These are phyloP conservation scores for Aspergillus texensis DNA, from an alignment of 2,329 filamentous ascomycete genomes.

Conservation along the genomic window DNA sequence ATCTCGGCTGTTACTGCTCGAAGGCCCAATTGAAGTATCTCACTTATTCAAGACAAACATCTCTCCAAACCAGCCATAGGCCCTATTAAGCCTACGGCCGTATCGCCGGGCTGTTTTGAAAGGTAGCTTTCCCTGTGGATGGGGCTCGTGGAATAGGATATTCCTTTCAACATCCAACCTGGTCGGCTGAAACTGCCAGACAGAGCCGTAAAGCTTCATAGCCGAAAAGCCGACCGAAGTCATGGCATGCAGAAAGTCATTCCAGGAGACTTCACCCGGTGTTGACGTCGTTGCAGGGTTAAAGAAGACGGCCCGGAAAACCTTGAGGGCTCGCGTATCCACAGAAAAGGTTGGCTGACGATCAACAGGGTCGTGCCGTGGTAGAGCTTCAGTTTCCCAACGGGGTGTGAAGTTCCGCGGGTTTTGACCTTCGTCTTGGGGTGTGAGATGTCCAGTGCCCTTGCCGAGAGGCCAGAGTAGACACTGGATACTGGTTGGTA, in stretches of 20 bases:
- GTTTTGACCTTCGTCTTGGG: not conserved
- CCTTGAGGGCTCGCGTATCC: constrained; percentile 42
- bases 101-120: not conserved
- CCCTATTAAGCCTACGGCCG: not conserved
- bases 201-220: constrained; percentile 62
- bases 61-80: not conserved
- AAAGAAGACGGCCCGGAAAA: constrained; percentile 49
- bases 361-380: constrained; percentile 4
- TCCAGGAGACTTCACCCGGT: constrained; percentile 56
- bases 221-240: constrained; percentile 52
- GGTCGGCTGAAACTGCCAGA: constrained; percentile 60
- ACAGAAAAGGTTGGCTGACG: constrained; percentile 35
- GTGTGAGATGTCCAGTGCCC: constrained; percentile 4
- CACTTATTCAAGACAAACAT: not conserved
- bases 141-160: not conserved
- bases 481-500: not conserved
- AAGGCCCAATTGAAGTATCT: too few species aligned
- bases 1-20: too few species aligned
- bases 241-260: constrained; percentile 59
- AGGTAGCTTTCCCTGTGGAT: not conserved
- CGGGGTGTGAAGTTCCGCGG: not conserved
- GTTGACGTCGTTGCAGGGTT: constrained; percentile 35
- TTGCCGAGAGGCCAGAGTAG: not conserved
- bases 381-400: constrained; percentile 8
- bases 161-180: not conserved